Conservation (phyloP, 805 yeast species). For the Candida arabinofermentans region DNA sequence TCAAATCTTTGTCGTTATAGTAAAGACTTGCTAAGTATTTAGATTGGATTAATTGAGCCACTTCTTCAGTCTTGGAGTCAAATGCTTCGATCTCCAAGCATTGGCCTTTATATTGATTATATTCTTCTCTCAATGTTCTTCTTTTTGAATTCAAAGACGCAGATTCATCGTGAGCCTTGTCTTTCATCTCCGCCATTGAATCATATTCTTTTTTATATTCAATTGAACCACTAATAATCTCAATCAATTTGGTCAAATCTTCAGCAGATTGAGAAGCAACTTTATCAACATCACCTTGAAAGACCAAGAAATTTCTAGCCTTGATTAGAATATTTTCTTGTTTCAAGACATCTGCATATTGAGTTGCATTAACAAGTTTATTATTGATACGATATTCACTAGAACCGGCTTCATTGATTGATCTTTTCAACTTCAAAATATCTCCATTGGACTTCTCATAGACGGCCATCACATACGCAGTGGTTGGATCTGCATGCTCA, state of each 20-base stretch:
- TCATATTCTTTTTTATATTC: conserved; percentile 70
- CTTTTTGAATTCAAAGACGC: conserved; percentile 63
- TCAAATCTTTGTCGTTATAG: conserved; percentile 48
- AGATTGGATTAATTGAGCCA: conserved; percentile 40
- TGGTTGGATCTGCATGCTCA: conserved; percentile 36
- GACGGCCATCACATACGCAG: conserved; percentile 74
- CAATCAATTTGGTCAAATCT: conserved; percentile 71
- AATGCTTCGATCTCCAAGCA: conserved; percentile 66
- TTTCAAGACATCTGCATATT: conserved; percentile 64
- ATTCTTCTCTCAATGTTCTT: conserved; percentile 66
- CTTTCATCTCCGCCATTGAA: conserved; percentile 55
- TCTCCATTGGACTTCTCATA: conserved; percentile 65
- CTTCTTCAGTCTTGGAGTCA: conserved; percentile 50
- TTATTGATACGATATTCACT: conserved; percentile 69
- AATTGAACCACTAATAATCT: conserved; percentile 77
- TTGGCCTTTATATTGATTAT: conserved; percentile 75
- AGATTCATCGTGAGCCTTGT: conserved; percentile 59
- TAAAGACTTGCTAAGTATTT: conserved; percentile 62
- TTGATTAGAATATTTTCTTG: conserved; percentile 79
- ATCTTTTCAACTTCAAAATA: conserved; percentile 57
- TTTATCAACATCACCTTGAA: conserved; percentile 95
- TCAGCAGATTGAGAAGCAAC: conserved; percentile 82
- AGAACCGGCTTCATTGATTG: conserved; percentile 52
- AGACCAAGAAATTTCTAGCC: conserved; percentile 88
- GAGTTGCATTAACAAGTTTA: conserved; percentile 52